phyloP scores from a whole-genome alignment of 306 rosid species.

The Sphenostylis stenocarpa region DNA sequence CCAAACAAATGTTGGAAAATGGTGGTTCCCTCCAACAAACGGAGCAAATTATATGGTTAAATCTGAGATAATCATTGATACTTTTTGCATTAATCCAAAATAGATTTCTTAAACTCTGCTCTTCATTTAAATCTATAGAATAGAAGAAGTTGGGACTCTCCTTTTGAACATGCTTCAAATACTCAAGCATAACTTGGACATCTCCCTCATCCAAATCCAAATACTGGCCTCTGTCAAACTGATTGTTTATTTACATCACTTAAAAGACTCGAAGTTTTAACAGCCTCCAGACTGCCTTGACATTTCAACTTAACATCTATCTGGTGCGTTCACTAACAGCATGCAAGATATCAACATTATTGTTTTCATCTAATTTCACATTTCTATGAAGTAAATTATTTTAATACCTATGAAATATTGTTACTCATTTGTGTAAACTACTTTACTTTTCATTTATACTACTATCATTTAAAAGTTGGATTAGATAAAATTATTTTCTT shows the following conservation, averaged over 20 bases:
- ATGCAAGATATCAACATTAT: constrained; percentile 85
- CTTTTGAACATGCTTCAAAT: constrained; percentile 80
- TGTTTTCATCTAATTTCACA: constrained; percentile 90
- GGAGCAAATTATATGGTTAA: constrained; percentile 78
- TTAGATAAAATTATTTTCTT: too few species aligned
- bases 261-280: constrained; percentile 42
- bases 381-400: constrained; percentile 50
- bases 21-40: constrained; percentile 90
- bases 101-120: constrained; percentile 79
- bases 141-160: constrained; percentile 83
- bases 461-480: too few species aligned
- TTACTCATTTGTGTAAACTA: too few species aligned
- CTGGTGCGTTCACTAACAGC: constrained; percentile 93
- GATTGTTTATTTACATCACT: constrained; percentile 46
- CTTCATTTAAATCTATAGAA: constrained; percentile 82
- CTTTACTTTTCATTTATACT: too few species aligned
- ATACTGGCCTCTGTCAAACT: constrained; percentile 64
- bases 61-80: constrained; percentile 67
- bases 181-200: constrained; percentile 80
- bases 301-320: constrained; percentile 94
- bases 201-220: constrained; percentile 91
- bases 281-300: constrained; percentile 75
- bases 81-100: constrained; percentile 93
- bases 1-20: constrained; percentile 85
- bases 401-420: too few species aligned